phyloP scores from a whole-genome alignment of 352 stramenopile species.

The Phytophthora vignae region DNA sequence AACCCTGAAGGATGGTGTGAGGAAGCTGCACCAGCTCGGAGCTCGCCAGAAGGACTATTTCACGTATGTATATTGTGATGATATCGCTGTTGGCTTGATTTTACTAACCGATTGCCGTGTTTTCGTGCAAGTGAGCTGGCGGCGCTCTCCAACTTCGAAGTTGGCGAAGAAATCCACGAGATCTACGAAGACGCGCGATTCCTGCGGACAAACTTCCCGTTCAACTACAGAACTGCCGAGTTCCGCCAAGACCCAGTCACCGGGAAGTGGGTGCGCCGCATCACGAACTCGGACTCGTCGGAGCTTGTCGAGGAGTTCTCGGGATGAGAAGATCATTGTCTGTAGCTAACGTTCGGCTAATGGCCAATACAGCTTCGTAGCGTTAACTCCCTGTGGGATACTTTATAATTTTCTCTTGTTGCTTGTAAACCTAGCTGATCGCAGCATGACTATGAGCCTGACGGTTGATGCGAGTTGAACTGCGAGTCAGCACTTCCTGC shows the following conservation, averaged over 20 bases:
- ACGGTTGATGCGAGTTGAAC: constrained; percentile 53
- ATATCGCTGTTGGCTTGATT: constrained; percentile 1
- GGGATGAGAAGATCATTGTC: constrained; percentile 6
- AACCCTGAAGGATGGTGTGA: constrained; percentile 50
- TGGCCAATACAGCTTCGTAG: neutral
- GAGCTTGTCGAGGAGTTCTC: constrained; percentile 45
- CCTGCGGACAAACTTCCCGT: constrained; percentile 63
- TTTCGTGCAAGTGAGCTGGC: constrained; percentile 46
- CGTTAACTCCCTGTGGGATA: neutral
- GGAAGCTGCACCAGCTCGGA: constrained; percentile 80
- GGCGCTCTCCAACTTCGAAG: constrained; percentile 41
- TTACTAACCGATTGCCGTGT: neutral
- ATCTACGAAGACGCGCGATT: constrained; percentile 76
- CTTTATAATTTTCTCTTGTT: neutral
- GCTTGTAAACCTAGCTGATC: neutral
- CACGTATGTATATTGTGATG: constrained; percentile 32
- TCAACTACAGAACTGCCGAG: constrained; percentile 70
- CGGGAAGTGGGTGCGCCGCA: constrained; percentile 52
- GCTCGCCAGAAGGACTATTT: constrained; percentile 59
- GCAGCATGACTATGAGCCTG: neutral
- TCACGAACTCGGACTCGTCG: constrained; percentile 31
- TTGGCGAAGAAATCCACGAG: constrained; percentile 57
- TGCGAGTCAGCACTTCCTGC: constrained; percentile 79
- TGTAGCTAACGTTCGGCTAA: neutral
- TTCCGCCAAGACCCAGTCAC: constrained; percentile 52